Base-by-base conservation (phyloP, 495 filamentous ascomycete species). In the Penicillium silybi region DNA sequence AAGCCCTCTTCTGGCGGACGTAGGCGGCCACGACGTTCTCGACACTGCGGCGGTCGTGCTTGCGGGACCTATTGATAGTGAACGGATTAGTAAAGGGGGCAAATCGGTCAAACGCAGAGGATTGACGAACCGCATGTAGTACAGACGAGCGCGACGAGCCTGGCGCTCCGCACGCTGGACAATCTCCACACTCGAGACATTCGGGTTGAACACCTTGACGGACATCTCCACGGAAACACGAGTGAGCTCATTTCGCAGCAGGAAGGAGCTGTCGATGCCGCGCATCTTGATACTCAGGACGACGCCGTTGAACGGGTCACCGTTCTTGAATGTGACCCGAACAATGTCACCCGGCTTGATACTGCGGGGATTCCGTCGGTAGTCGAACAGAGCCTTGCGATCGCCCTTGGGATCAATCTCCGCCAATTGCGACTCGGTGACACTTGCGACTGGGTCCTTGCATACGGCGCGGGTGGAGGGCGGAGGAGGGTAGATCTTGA, bases 201-300 rank as follows among this genome's bases (percentile, higher is more conserved):
- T 89, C 53, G 91, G 91, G 56, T 79, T 85, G 74, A 90, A 97
- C 44, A 96, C 75, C 80, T 97, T 99, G 65, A 85, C 89, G 81
- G 89, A 96, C 89, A 96, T 91, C 82, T 99, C 93, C n/a, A 96
- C 90, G 41, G 89, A 88, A 6, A 93, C 81, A 47, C 86, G 79
- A 39, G 84, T 85, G 47, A 99, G 67, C 56, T 92, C 82, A 61
- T 90, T 92, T 22, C 93, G 79, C 46, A 99, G 76, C 53, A 96
- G 68, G 39, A 97, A 81, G 1, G 85, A 86, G 6, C 89, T 92
- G 67, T 99, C 93, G 20, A 95, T 78, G 54, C 91, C 92, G 6
- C 82, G 80, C 32, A 91, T 77, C 23, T 90, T 84, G 63, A 97
- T 92, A 58, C 84, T 87, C 59, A 99, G 67, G 54, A 85, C 86